phyloP scores from a whole-genome alignment of 2,329 filamentous ascomycete species.

The Sporothrix humicola region DNA sequence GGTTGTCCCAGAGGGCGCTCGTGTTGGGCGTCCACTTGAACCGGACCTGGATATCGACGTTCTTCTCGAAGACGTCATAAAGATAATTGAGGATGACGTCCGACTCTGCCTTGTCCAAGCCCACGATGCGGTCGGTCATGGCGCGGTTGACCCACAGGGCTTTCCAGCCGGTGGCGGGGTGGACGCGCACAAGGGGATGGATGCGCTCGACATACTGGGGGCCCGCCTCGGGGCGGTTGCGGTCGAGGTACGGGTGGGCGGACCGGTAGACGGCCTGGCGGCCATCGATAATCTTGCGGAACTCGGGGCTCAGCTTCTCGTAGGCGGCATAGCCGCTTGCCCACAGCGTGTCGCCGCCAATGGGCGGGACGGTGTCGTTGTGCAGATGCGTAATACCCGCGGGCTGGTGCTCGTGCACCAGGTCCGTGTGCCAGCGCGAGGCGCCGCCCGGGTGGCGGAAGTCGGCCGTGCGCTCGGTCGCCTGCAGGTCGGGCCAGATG shows the following conservation, averaged over 20 bases:
- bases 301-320: conserved; percentile 72
- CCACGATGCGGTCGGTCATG: conserved; percentile 72
- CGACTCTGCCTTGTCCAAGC: conserved; percentile 71
- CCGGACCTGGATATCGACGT: conserved; percentile 73
- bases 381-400: conserved; percentile 73
- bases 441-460: conserved; percentile 73
- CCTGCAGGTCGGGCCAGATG: conserved; percentile 72
- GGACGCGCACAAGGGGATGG: conserved; percentile 72
- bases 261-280: conserved; percentile 68
- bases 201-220: conserved; percentile 70
- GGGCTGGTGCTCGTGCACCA: conserved; percentile 73
- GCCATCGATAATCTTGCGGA: conserved; percentile 73
- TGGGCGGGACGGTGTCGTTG: conserved; percentile 68
- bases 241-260: conserved; percentile 71
- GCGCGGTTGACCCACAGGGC: conserved; percentile 72
- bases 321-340: conserved; percentile 73
- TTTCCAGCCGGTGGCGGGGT: conserved; percentile 76
- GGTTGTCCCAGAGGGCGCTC: conserved; percentile 74
- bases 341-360: conserved; percentile 76
- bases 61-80: conserved; percentile 71
- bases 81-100: conserved; percentile 71
- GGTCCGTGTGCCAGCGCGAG: conserved; percentile 71
- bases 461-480: conserved; percentile 63
- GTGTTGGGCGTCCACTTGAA: conserved; percentile 73
- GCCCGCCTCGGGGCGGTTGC: conserved; percentile 63